phyloP scores from a whole-genome alignment of 345 rosid species.

The Moricandia arvensis region DNA sequence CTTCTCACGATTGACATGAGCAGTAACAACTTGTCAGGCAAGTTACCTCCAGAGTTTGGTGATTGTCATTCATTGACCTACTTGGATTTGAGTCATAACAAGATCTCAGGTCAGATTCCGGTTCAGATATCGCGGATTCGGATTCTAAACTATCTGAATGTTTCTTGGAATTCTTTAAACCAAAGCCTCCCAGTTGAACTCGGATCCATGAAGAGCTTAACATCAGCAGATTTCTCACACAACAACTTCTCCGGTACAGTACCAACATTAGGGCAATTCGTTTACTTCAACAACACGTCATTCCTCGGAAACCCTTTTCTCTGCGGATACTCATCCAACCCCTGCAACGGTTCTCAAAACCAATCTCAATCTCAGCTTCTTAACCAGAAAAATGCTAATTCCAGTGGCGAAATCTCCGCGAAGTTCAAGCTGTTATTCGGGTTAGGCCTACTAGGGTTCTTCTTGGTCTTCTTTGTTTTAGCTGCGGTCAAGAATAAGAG shows the following conservation, averaged over 20 bases:
- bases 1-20: conserved; percentile 64
- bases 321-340: conserved; percentile 62
- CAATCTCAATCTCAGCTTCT: conserved; percentile 35
- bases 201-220: conserved; percentile 77
- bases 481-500: conserved; percentile 66
- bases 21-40: conserved; percentile 69
- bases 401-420: conserved; percentile 38
- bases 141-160: conserved; percentile 72
- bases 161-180: conserved; percentile 73
- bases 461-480: conserved; percentile 56
- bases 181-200: conserved; percentile 59
- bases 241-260: conserved; percentile 76
- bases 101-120: conserved; percentile 61
- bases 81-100: conserved; percentile 67
- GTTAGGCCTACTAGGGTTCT: conserved; percentile 67
- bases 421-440: conserved; percentile 77
- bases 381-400: conserved; percentile 29
- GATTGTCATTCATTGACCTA: conserved; percentile 49
- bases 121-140: conserved; percentile 48
- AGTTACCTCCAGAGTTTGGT: conserved; percentile 63
- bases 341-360: conserved; percentile 50
- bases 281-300: conserved; percentile 75
- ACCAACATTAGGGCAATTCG: conserved; percentile 76
- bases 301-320: conserved; percentile 81
- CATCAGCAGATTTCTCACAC: conserved; percentile 81